Base-by-base conservation (phyloP, 306 rosid species). In the Medicago lupulina region DNA sequence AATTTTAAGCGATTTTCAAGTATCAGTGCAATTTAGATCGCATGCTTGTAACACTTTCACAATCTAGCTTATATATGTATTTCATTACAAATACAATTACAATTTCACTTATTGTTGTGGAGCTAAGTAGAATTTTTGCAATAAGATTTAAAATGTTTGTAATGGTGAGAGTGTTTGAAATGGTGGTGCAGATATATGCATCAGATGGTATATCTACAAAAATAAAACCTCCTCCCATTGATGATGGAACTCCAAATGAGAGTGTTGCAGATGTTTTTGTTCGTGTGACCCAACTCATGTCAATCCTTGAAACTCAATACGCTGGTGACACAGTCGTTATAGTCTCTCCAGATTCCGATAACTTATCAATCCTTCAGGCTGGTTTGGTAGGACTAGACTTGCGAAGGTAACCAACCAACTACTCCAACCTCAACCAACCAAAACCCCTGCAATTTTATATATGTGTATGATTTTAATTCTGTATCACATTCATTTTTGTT, bases 261-360 rank as follows among this genome's bases (percentile, higher is more conserved):
- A 89, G 97, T 57, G 92, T 95, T 70, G 81, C 88, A 4, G 97
- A 95, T 82, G 97, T 95, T 64, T 87, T 95, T 68, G 97, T 92
- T 80, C 88, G 97, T 6, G 93, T 95, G 51, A 89, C 85, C 28
- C 98, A 95, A 65, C 97, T 95, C 73, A 95, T 95, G 97, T 95
- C 98, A 9, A 90, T 92, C 73, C 96, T 95, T 6, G 96, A 95
- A 89, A 95, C 96, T 36, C 96, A 92, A 28, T 90, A 92, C 77
- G 84, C 90, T 6, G 97, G 83, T 9, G 96, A 92, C 73, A 95
- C 97, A 0, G 89, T 95, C 60, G 76, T 92, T 18, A 92, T 92
- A 62, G 96, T 95, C 77, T 95, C 98, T 0, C 98, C 98, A 13
- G 96, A 92, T 86, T 95, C 98, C 12, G 97, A 95, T 79, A 95